phyloP scores from a whole-genome alignment of 1,139 yeast genomes.

The Magnusiomyces paraingens region DNA sequence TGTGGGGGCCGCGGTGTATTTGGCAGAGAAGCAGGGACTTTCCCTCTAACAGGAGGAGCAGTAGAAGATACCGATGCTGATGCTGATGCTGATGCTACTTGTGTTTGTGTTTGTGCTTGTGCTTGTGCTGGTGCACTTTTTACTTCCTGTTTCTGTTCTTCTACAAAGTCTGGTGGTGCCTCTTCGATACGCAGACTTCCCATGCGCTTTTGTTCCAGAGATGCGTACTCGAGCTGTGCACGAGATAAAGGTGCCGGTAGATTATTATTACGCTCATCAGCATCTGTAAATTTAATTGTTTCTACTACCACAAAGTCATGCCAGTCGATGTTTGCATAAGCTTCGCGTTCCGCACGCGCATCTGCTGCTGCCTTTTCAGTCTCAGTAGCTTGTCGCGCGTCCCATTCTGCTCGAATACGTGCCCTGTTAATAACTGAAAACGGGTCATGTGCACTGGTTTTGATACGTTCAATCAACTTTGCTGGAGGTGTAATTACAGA shows the following conservation, averaged over 20 bases:
- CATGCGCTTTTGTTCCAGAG: slow-evolving; percentile 45
- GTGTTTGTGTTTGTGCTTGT: slow-evolving; percentile 14
- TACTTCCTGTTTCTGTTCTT: slow-evolving; percentile 14
- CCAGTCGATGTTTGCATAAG: slow-evolving; percentile 83
- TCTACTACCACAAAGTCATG: slow-evolving; percentile 69
- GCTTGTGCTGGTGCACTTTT: slow-evolving; percentile 14
- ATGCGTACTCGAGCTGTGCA: slow-evolving; percentile 55
- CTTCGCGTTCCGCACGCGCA: slow-evolving; percentile 40
- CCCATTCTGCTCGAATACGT: slow-evolving; percentile 52
- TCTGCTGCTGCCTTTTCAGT: slow-evolving; percentile 31
- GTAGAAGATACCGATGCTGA: slow-evolving; percentile 2
- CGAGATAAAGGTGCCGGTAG: slow-evolving; percentile 56
- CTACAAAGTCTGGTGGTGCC: slow-evolving; percentile 36
- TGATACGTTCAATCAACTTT: slow-evolving; percentile 18
- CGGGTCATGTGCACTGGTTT: slow-evolving; percentile 25
- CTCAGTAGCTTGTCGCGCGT: slow-evolving; percentile 37
- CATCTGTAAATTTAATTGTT: slow-evolving; percentile 57
- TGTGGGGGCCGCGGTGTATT: slow-evolving; percentile 13
- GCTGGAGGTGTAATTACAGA: slow-evolving; percentile 32
- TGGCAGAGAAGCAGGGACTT: slow-evolving; percentile 12
- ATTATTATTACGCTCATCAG: slow-evolving; percentile 52
- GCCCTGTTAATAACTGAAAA: slow-evolving; percentile 45
- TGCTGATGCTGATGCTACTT: no score
- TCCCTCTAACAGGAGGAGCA: slow-evolving; percentile 6
- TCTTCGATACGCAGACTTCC: slow-evolving; percentile 33